A percentile compares a stretch with the other conserved stretches of the same genome.
phyloP scores from a whole-genome alignment of 208 protist species.

The Leishmania aethiopica region DNA sequence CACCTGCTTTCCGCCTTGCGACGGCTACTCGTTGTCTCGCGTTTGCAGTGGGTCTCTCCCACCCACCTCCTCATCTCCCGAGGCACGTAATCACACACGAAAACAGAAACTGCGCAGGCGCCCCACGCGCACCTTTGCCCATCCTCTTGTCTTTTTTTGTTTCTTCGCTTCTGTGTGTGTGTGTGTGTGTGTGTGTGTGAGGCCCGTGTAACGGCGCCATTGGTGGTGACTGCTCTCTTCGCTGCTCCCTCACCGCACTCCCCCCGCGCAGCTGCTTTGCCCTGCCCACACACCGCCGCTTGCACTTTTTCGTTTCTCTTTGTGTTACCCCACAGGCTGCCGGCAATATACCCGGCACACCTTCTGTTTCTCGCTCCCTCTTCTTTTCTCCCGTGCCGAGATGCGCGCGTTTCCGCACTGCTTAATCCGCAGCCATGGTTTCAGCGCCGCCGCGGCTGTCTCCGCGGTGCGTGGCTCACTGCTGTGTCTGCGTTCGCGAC shows the following conservation, averaged over 20 bases:
- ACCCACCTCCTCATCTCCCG: background rate
- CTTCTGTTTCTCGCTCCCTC: background rate
- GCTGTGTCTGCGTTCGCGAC: background rate
- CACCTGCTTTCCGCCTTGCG: background rate
- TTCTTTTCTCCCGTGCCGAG: background rate
- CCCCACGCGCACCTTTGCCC: background rate
- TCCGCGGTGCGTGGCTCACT: background rate
- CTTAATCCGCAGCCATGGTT: background rate
- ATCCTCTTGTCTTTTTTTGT: background rate
- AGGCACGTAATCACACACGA: background rate
- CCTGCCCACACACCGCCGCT: background rate
- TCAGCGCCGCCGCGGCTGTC: background rate
- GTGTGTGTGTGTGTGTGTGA: background rate
- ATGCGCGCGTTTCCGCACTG: background rate
- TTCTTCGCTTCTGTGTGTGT: background rate
- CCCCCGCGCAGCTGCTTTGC: too few species aligned
- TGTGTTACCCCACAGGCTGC: background rate
- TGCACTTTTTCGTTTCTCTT: too few species aligned
- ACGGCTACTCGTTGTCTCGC: background rate
- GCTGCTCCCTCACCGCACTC: background rate
- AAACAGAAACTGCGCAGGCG: too few species aligned
- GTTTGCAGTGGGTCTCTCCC: background rate
- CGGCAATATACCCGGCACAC: background rate
- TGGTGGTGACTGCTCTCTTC: background rate
- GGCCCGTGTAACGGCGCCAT: background rate